Percentiles rank a stretch among this genome's conserved stretches.
Evolutionary conservation across 2,329 filamentous ascomycete species (phyloP).

Genomic region (Penicillium thymicola): DNA sequence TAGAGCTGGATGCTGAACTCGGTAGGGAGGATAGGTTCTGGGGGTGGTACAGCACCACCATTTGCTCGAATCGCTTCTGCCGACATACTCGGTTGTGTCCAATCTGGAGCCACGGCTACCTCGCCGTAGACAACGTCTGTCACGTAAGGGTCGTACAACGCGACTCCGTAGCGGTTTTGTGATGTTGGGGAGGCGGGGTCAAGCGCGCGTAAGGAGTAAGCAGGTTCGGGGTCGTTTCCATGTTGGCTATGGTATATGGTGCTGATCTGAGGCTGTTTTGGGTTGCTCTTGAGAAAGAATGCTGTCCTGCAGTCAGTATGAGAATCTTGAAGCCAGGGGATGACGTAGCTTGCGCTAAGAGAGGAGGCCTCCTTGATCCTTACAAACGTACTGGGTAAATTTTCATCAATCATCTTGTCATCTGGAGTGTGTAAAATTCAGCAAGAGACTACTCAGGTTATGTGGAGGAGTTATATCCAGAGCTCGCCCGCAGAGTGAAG

Average conservation of each 20-base stretch:
- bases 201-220: constrained; percentile 75
- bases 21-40: constrained; percentile 71
- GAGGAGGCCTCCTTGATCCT: constrained; percentile 43
- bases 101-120: constrained; percentile 77
- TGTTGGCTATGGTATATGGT: constrained; percentile 57
- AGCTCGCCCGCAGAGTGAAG: background rate
- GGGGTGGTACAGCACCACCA: constrained; percentile 62
- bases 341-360: constrained; percentile 12
- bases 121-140: constrained; percentile 83
- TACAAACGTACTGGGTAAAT: constrained; percentile 64
- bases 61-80: constrained; percentile 72
- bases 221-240: constrained; percentile 73
- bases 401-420: constrained; percentile 78
- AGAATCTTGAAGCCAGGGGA: constrained; percentile 2
- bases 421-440: background rate
- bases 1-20: constrained; percentile 85
- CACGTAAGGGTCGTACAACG: constrained; percentile 77
- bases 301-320: constrained; percentile 37
- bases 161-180: constrained; percentile 81
- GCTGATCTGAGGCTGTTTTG: constrained; percentile 36
- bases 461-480: constrained; percentile 9
- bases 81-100: constrained; percentile 77
- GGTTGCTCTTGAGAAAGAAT: constrained; percentile 58
- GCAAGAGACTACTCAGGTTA: background rate
- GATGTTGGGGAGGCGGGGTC: constrained; percentile 68